Base-by-base conservation (phyloP, 1,284 basidiomycete genomes). In the Pascua sp. region DNA sequence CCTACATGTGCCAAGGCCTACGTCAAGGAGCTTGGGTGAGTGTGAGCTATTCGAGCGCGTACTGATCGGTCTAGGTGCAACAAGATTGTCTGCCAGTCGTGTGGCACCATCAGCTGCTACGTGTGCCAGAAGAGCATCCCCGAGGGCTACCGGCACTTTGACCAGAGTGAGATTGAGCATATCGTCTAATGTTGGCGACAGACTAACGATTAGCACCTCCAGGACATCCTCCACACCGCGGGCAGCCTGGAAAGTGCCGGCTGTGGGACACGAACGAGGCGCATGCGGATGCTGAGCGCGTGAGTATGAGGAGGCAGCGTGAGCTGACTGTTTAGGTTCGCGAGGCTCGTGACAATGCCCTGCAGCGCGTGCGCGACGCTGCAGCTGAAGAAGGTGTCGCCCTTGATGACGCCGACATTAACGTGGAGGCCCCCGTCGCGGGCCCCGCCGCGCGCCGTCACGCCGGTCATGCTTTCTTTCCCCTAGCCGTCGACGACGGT, bases 41-140 rank as follows among this genome's bases (percentile, higher is more conserved):
- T 67, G 87, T 89, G 42, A 42, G 39, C 17, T 37, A 16, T 47
- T 32, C 7, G 24, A 7, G 7, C 24, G 24, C 4, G 24, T 32
- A 32, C 24, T 32, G 24, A 32, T 32, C 24, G 7, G 24, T 32
- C 24, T 32, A 32, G 24, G 24, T 32, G 24, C 24, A 32, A 32
- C 24, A 32, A 32, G 7, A 32, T 32, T 32, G 24, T 56, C 12
- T 91, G 89, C 66, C 81, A 84, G 1, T 78, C 84, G 56, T 92
- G 90, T 65, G 58, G 54, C 4, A 85, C 88, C 0, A 42, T 87
- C 32, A 89, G 85, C 0, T 92, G 90, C 71, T 91, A 91, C 69
- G 79, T 88, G 15, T 92, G 90, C 69, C 82, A 87, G 17, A 68
- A 86, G 65, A 65, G 85, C 39, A 86, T 91, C 42, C 56, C 54